Conservation (phyloP, 2,329 filamentous ascomycete genomes). For the Neoarthrinium moseri region DNA sequence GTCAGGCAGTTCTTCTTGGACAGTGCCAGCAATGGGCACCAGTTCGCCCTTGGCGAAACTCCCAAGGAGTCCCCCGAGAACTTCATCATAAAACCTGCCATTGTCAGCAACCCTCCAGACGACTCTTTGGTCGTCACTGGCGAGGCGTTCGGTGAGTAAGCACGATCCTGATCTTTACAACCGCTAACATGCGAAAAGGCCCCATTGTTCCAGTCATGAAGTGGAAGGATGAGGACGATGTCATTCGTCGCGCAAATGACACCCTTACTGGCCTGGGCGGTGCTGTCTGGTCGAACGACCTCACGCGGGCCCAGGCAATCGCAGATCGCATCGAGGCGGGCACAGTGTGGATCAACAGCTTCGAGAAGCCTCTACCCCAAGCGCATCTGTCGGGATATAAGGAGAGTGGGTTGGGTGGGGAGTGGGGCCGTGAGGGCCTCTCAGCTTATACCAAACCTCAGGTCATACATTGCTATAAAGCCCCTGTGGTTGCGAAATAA, state of each 20-base stretch:
- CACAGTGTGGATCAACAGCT: conserved; percentile 2
- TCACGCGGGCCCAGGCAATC: conserved; percentile 43
- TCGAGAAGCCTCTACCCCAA: not conserved
- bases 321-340: conserved; percentile 20
- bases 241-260: conserved; percentile 45
- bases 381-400: not conserved
- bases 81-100: conserved; percentile 17
- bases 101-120: conserved; percentile 23
- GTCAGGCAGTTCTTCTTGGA: conserved; percentile 21
- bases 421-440: conserved; percentile 4
- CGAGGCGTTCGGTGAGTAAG: conserved; percentile 17
- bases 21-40: conserved; percentile 17
- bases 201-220: conserved; percentile 42
- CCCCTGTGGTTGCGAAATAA: not conserved
- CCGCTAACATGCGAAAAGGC: conserved; percentile 6
- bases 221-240: conserved; percentile 41
- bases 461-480: conserved; percentile 2
- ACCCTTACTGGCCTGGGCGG: conserved; percentile 50
- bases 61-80: not conserved
- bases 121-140: conserved; percentile 18
- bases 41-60: conserved; percentile 14
- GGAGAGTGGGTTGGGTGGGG: not conserved
- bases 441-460: not conserved
- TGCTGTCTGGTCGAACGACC: conserved; percentile 50
- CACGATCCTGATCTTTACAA: not conserved